Base-by-base conservation (phyloP, 176 grass and related monocot species). In the Rhipidocladum racemiflorum region DNA sequence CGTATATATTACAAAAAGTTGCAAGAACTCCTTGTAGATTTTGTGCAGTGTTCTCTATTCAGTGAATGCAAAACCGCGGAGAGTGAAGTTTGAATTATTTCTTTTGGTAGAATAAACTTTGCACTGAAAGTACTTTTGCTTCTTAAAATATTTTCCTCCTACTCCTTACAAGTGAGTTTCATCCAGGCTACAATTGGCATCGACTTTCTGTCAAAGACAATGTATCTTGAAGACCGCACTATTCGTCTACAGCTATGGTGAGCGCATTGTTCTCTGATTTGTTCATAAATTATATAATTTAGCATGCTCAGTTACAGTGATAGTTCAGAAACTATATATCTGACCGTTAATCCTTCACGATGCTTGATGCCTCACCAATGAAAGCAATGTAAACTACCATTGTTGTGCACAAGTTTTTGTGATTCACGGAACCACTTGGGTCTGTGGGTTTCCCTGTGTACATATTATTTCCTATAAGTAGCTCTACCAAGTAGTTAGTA, bases 201-300 rank as follows among this genome's bases (percentile, higher is more conserved):
- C 82, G 93, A 96, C 74, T 96, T 96, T 56, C 85, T 96, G 66
- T 96, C 93, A 1, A 96, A 96, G 76, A 96, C 93, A 60, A 96
- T 92, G 93, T 96, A 96, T 60, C 84, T 96, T 86, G 93, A 96
- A 85, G 93, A 96, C 56, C 89, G 93, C 68, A 96, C 93, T 68
- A 88, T 96, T 25, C 90, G 93, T 70, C 93, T 96, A 44, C 93
- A 96, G 83, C 90, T 96, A 45, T 96, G 93, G 93, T 96, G 90
- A 92, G 66, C 55, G 6, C 2, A 18, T 69, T n/a, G 55, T 65
- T 62, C 25, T 45, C 21, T 57, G 74, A 30, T 40, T 27, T 67
- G 40, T 65, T 42, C 17, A 21, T 36, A 78, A 28, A 70, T n/a
- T 23, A 61, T 28, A 20, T 60, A 43, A 45, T 14, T 45, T 45